Evolutionary conservation across 192 early-diverging fungal genomes (phyloP).

Genomic region (Gryganskiella cystojenkinii): DNA sequence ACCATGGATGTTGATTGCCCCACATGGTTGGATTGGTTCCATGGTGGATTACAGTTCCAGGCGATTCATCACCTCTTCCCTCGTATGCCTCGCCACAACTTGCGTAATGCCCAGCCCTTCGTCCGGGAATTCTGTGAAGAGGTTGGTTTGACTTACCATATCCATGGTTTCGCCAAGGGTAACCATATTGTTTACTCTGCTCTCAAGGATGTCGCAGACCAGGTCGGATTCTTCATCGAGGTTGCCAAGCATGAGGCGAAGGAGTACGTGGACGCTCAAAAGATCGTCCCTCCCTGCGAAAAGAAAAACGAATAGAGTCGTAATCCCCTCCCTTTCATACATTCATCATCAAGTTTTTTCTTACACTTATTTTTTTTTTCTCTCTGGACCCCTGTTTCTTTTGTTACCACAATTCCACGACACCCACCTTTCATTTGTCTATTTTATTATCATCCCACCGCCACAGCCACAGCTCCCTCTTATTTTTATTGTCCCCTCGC

Average conservation of each 20-base stretch:
- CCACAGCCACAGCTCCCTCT: too few species aligned
- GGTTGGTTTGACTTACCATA: conserved; percentile 78
- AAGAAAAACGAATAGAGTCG: conserved; percentile 35
- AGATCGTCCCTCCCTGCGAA: conserved; percentile 30
- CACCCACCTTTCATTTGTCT: neutral
- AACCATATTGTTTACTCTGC: conserved; percentile 80
- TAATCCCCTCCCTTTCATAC: neutral
- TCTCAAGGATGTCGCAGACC: conserved; percentile 83
- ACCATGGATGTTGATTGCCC: conserved; percentile 98
- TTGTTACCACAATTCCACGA: neutral
- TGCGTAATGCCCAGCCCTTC: conserved; percentile 74
- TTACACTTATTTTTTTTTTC: neutral
- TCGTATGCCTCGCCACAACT: conserved; percentile 90
- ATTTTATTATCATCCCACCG: neutral
- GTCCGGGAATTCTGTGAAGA: conserved; percentile 83
- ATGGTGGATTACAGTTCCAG: conserved; percentile 97
- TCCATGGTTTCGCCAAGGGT: conserved; percentile 84
- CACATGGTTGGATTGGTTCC: conserved; percentile 95
- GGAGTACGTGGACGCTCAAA: conserved; percentile 45
- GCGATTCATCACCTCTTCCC: conserved; percentile 97
- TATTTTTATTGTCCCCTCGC: neutral
- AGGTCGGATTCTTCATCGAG: conserved; percentile 66
- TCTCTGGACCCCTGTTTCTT: neutral
- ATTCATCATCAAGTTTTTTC: neutral
- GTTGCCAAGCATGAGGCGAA: conserved; percentile 59